Percentiles rank a stretch among this genome's conserved stretches.
Evolutionary conservation across 164 flowering plant genomes (phyloP).

Genomic region (Aristolochia contorta): DNA sequence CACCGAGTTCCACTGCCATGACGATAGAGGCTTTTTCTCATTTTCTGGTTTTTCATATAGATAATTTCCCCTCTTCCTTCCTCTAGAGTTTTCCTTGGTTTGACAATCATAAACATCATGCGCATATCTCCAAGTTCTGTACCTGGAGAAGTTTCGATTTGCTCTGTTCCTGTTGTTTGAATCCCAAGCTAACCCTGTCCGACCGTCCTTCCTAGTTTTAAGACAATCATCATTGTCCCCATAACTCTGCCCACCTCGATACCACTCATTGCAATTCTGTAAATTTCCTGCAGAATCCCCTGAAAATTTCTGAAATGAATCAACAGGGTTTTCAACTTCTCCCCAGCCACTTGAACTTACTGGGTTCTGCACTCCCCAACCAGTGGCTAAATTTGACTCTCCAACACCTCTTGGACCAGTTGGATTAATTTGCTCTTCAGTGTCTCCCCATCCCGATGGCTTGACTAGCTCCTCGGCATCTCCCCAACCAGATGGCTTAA

Average conservation of each 20-base stretch:
- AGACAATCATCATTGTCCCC: constrained; percentile 10
- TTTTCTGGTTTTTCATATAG: constrained; percentile 11
- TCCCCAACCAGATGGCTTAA: not conserved
- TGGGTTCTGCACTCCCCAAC: constrained; percentile 2
- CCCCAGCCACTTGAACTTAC: not conserved
- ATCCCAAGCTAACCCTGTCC: constrained; percentile 20
- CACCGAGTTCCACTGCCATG: not conserved
- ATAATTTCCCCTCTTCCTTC: constrained; percentile 25
- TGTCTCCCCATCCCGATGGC: not conserved
- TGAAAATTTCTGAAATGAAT: too few species aligned
- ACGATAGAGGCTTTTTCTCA: not conserved
- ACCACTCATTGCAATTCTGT: constrained; percentile 16
- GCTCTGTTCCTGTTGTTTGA: constrained; percentile 28
- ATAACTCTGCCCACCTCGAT: not conserved
- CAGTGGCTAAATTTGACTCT: not conserved
- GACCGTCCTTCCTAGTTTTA: constrained; percentile 2
- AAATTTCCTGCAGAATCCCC: constrained; percentile 7
- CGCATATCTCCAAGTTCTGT: constrained; percentile 32
- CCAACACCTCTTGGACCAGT: not conserved
- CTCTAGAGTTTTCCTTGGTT: constrained; percentile 12
- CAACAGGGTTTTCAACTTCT: constrained; percentile 1
- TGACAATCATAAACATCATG: constrained; percentile 15
- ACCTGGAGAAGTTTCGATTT: constrained; percentile 18
- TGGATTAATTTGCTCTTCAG: not conserved
- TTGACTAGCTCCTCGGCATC: not conserved